These are phyloP conservation scores for Stentor coeruleus DNA, from an alignment of 73 alveolate genomes.

Conservation along the genomic window DNA sequence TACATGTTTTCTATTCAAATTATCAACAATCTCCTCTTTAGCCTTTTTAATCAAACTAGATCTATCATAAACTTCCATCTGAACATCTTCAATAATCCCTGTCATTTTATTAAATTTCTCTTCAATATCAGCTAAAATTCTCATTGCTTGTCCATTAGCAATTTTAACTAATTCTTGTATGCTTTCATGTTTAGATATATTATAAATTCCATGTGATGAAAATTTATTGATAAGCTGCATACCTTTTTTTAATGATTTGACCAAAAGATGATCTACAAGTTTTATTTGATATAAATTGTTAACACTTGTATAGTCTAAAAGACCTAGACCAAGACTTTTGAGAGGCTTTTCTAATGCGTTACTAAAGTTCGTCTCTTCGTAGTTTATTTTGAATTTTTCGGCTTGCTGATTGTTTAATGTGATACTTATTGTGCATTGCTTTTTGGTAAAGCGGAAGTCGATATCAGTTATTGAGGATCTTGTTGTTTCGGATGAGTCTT, in stretches of 20 bases:
- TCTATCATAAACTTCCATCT: not conserved
- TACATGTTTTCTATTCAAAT: not conserved
- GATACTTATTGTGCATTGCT: not conserved
- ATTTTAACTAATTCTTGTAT: not conserved
- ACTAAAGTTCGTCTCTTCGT: not conserved
- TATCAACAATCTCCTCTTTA: not conserved
- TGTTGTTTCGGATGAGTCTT: not conserved
- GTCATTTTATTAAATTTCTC: no score
- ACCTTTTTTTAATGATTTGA: not conserved
- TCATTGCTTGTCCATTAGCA: not conserved
- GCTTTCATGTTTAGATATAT: not conserved
- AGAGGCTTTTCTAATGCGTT: not conserved
- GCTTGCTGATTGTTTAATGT: not conserved
- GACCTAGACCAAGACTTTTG: not conserved
- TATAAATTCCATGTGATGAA: not conserved
- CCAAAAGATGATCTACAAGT: not conserved
- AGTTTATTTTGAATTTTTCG: not conserved
- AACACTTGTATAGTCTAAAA: not conserved
- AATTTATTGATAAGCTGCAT: not conserved
- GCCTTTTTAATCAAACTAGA: not conserved
- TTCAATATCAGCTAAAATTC: not conserved
- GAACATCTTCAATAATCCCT: not conserved
- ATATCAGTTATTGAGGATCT: not conserved
- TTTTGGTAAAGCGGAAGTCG: not conserved
- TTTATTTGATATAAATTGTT: not conserved